Evolutionary conservation across 768 basidiomycete genomes (phyloP).

Genomic region (Suillus hirtellus): DNA sequence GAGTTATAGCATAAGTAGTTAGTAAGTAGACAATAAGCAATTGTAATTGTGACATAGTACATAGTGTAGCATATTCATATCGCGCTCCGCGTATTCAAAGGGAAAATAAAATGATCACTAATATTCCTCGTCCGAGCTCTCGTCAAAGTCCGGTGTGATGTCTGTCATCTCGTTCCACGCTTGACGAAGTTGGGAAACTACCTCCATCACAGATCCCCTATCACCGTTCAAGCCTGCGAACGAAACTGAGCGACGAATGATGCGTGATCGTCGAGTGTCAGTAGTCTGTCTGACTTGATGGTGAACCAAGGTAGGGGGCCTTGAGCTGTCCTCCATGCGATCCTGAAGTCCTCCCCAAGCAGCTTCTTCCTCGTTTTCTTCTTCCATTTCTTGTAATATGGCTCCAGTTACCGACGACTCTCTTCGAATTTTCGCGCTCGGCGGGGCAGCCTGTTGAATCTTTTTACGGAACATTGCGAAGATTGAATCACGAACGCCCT

Average conservation of each 20-base stretch:
- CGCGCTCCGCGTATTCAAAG: background rate
- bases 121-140: conserved; percentile 3
- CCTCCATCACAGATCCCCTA: conserved; percentile 13
- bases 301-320: background rate
- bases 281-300: background rate
- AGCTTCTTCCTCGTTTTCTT: background rate
- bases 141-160: background rate
- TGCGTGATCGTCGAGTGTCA: background rate
- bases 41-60: background rate
- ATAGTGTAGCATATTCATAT: background rate
- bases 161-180: background rate
- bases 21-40: background rate
- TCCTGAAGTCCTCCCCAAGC: no score
- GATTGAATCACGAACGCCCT: conserved; percentile 9
- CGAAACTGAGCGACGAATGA: conserved; percentile 29
- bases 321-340: background rate
- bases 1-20: background rate
- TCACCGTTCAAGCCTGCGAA: conserved; percentile 17
- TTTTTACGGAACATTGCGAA: conserved; percentile 12
- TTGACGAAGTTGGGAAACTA: conserved; percentile 12
- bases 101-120: background rate
- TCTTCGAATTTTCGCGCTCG: background rate
- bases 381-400: background rate
- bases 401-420: background rate
- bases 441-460: background rate